Percentiles rank a stretch among this genome's conserved stretches.
Evolutionary conservation across 495 filamentous ascomycete species (phyloP).

Genomic region (Pseudoneurospora amorphoporcata): DNA sequence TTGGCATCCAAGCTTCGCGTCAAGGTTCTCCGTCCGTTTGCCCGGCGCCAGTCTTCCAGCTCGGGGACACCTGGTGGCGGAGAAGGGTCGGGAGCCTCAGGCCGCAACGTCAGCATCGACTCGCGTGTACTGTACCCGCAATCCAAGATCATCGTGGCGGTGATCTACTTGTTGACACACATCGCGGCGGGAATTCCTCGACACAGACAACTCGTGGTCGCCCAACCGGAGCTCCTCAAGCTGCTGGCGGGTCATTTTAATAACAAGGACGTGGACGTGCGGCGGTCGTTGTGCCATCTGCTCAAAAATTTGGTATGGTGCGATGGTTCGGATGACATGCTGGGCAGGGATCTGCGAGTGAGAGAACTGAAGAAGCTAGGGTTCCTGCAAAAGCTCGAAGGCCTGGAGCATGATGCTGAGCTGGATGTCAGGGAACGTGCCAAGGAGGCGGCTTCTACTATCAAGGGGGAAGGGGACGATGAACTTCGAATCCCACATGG

Average conservation of each 20-base stretch:
- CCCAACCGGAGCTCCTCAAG: constrained; percentile 45
- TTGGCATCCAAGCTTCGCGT: constrained; percentile 61
- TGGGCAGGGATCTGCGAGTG: constrained; percentile 52
- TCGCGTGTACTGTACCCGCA: constrained; percentile 45
- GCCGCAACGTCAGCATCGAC: constrained; percentile 14
- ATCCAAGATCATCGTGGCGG: constrained; percentile 61
- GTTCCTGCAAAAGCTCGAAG: constrained; percentile 53
- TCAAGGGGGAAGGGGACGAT: constrained; percentile 29
- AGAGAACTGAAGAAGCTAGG: constrained; percentile 59
- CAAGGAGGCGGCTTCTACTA: constrained; percentile 64
- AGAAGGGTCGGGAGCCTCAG: not conserved
- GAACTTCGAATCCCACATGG: not conserved
- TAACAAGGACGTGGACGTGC: constrained; percentile 58
- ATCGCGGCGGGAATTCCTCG: constrained; percentile 68
- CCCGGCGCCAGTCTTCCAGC: constrained; percentile 15
- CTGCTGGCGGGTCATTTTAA: constrained; percentile 65
- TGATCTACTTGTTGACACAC: constrained; percentile 71
- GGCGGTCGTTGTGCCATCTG: constrained; percentile 66
- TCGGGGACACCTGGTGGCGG: not conserved
- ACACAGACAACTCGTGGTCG: constrained; percentile 56
- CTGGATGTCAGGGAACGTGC: constrained; percentile 74
- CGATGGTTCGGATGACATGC: constrained; percentile 57
- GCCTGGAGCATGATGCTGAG: constrained; percentile 59
- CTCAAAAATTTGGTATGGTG: constrained; percentile 73
- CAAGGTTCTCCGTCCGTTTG: constrained; percentile 38